A percentile compares a stretch with the other conserved stretches of the same genome.
Conservation (phyloP, 2,329 filamentous ascomycete species). For the Rosellinia necatrix region DNA sequence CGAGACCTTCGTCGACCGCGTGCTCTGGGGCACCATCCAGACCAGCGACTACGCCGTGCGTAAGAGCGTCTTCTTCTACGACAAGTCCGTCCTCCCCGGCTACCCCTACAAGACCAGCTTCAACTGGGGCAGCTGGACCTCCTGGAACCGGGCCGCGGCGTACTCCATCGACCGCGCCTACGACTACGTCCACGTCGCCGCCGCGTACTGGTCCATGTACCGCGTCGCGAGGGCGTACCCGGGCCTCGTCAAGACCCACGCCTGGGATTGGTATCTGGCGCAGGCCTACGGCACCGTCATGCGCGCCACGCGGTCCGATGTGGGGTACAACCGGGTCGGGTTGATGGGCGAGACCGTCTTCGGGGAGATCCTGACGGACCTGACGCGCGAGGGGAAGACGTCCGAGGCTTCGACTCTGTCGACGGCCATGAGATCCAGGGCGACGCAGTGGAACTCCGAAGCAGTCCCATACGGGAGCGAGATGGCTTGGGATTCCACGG, state of each 20-base stretch:
- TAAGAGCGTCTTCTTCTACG: slow-evolving; percentile 63
- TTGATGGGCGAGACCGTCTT: slow-evolving; percentile 66
- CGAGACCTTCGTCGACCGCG: slow-evolving; percentile 57
- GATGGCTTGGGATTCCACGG: slow-evolving; percentile 67
- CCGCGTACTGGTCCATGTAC: slow-evolving; percentile 62
- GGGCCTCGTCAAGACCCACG: slow-evolving; percentile 45
- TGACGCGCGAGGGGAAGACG: slow-evolving; percentile 52
- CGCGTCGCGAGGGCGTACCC: slow-evolving; percentile 57
- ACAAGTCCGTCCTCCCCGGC: slow-evolving; percentile 47
- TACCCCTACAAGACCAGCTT: slow-evolving; percentile 51
- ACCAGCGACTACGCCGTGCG: slow-evolving; percentile 52
- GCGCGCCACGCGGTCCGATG: slow-evolving; percentile 44
- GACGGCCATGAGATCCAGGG: slow-evolving; percentile 53
- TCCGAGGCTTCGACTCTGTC: slow-evolving; percentile 48
- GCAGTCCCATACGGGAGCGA: slow-evolving; percentile 63
- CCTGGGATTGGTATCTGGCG: slow-evolving; percentile 59
- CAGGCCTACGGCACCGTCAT: slow-evolving; percentile 58
- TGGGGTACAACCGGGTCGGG: slow-evolving; percentile 52
- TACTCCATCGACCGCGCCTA: slow-evolving; percentile 57
- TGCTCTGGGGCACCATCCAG: slow-evolving; percentile 56
- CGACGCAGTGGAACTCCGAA: slow-evolving; percentile 54
- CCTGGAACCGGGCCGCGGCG: slow-evolving; percentile 54
- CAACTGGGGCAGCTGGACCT: slow-evolving; percentile 56
- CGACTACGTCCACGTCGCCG: slow-evolving; percentile 62
- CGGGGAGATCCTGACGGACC: slow-evolving; percentile 55